A percentile compares a stretch with the other conserved stretches of the same genome.
Conservation (phyloP, 371 early-diverging fungal species). For the Gilbertella persicaria region DNA sequence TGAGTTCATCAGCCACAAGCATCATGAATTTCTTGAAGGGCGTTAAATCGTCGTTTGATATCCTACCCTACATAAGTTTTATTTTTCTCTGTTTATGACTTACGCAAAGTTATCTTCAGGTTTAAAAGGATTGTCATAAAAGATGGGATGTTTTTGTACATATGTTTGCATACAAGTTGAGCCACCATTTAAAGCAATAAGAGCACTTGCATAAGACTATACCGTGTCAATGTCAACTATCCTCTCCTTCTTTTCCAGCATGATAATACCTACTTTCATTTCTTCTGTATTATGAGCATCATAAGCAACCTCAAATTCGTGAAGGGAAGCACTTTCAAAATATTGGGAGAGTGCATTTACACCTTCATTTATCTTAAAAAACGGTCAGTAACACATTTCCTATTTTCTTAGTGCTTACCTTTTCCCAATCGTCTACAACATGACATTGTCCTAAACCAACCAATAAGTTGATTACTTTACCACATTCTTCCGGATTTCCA, state of each 20-base stretch:
- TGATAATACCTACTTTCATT: slow-evolving; percentile 56
- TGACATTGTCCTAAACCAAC: slow-evolving; percentile 58
- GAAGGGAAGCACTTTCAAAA: slow-evolving; percentile 77
- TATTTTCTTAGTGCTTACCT: slow-evolving; percentile 34
- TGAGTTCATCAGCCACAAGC: slow-evolving; percentile 51
- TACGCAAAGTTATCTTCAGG: slow-evolving; percentile 63
- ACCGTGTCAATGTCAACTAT: not conserved
- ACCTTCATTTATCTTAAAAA: slow-evolving; percentile 42
- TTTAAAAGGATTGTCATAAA: slow-evolving; percentile 76
- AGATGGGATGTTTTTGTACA: slow-evolving; percentile 84
- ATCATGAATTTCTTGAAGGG: slow-evolving; percentile 49
- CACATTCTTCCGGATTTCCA: slow-evolving; percentile 67
- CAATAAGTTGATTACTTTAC: slow-evolving; percentile 63
- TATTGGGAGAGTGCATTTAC: slow-evolving; percentile 73
- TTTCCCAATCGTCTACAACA: slow-evolving; percentile 54
- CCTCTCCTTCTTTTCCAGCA: not conserved
- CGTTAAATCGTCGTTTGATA: slow-evolving; percentile 30
- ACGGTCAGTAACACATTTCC: not conserved
- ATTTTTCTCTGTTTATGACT: not conserved
- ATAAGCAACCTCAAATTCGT: slow-evolving; percentile 82
- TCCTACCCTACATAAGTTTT: slow-evolving; percentile 11
- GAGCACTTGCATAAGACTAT: slow-evolving; percentile 67
- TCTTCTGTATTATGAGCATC: slow-evolving; percentile 64
- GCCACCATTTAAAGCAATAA: slow-evolving; percentile 79
- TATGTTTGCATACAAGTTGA: slow-evolving; percentile 76